These are phyloP conservation scores for Plantago ovata DNA, from an alignment of 257 asterid species.

Conservation along the genomic window DNA sequence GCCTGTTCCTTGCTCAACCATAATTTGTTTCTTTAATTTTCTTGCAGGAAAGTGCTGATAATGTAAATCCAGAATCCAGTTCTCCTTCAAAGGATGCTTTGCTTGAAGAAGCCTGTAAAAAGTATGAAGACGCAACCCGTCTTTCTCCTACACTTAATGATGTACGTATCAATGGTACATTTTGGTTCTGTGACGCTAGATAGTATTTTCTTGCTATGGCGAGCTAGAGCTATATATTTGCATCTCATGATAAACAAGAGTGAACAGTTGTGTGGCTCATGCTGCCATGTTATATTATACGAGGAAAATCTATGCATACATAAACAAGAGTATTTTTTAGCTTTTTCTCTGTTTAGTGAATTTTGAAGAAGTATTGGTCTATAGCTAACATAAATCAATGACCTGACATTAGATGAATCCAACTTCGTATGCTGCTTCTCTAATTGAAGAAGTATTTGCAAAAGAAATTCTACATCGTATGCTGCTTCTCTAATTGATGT, in stretches of 20 bases:
- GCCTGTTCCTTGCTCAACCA: conserved; percentile 14
- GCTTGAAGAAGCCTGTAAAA: conserved; percentile 95
- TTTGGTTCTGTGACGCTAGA: conserved; percentile 14
- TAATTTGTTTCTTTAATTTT: conserved; percentile 15
- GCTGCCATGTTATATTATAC: conserved; percentile 11
- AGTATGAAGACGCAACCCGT: conserved; percentile 93
- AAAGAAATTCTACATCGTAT: no score
- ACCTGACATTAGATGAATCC: no score
- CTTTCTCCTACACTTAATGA: conserved; percentile 96
- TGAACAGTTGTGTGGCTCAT: no score
- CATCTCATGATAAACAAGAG: no score
- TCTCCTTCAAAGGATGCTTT: conserved; percentile 92
- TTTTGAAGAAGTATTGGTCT: no score
- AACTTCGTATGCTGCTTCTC: no score
- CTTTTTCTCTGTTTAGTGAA: no score
- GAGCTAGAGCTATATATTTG: background rate
- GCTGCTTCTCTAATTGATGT: no score
- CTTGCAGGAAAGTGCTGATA: conserved; percentile 99
- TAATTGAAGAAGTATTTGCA: no score
- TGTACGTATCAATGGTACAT: conserved; percentile 47
- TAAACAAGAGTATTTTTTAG: no score
- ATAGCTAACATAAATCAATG: no score
- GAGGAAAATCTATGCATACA: background rate
- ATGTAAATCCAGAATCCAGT: conserved; percentile 73
- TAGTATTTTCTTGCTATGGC: conserved; percentile 1